A percentile compares a stretch with the other conserved stretches of the same genome.
Evolutionary conservation across 768 basidiomycete genomes (phyloP).

Genomic region (Paxillus involutus): DNA sequence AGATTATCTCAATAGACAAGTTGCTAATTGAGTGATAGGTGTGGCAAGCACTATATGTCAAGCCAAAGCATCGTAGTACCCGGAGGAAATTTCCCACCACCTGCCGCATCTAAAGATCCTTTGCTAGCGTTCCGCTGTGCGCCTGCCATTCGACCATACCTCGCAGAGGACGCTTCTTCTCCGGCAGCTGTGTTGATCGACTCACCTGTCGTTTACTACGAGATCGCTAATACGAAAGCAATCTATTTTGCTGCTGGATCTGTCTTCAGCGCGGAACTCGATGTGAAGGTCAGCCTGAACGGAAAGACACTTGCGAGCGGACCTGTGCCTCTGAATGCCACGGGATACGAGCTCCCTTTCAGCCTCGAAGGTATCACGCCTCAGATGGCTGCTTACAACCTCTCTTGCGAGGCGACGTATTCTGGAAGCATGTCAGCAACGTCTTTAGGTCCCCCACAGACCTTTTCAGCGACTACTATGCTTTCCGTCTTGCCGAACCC

Average conservation of each 20-base stretch:
- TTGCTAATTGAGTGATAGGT: constrained; percentile 38
- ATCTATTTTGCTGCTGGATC: constrained; percentile 33
- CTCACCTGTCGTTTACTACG: constrained; percentile 45
- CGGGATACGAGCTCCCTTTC: constrained; percentile 49
- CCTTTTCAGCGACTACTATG: constrained; percentile 42
- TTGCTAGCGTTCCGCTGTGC: constrained; percentile 58
- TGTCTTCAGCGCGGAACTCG: constrained; percentile 17
- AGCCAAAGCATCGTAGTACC: constrained; percentile 42
- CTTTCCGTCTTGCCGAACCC: constrained; percentile 53
- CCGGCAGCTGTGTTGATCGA: constrained; percentile 52
- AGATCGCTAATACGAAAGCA: constrained; percentile 46
- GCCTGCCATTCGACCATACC: constrained; percentile 59
- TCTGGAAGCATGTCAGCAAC: constrained; percentile 33
- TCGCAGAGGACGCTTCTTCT: constrained; percentile 48
- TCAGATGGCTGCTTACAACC: constrained; percentile 30
- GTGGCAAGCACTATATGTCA: constrained; percentile 55
- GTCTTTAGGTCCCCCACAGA: constrained; percentile 25
- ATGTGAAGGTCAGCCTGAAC: constrained; percentile 46
- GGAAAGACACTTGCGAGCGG: constrained; percentile 45
- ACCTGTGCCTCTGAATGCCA: constrained; percentile 49
- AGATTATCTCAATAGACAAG: not conserved
- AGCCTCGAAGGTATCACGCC: constrained; percentile 47
- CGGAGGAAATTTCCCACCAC: constrained; percentile 49
- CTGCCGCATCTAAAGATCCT: constrained; percentile 36
- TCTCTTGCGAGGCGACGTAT: constrained; percentile 28